phyloP scores from a whole-genome alignment of 257 asterid species.

The Ballota nigra region DNA sequence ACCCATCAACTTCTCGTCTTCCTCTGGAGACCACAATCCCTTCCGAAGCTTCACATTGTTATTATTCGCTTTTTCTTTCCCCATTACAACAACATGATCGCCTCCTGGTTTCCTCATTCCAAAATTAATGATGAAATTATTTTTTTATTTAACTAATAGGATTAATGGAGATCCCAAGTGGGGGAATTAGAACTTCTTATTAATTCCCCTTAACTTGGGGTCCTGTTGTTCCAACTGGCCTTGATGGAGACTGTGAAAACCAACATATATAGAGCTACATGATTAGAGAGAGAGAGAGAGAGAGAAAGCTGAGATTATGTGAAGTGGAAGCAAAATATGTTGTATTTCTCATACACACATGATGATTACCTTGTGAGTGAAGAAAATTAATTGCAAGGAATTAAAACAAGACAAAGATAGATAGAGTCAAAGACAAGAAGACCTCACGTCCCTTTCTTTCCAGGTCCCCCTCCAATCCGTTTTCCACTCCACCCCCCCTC shows the following conservation, averaged over 20 bases:
- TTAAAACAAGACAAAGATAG: constrained; percentile 34
- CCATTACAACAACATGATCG: constrained; percentile 10
- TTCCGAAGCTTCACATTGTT: constrained; percentile 39
- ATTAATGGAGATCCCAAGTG: too few relatives aligned
- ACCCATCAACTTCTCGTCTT: constrained; percentile 75
- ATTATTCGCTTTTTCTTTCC: constrained; percentile 14
- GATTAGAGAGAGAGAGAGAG: constrained; percentile 35
- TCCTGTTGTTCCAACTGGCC: constrained; percentile 29
- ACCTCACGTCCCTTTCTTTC: constrained; percentile 51
- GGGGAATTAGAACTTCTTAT: background rate
- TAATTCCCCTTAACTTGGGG: background rate
- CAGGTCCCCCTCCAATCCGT: constrained; percentile 92
- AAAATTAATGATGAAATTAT: too few relatives aligned
- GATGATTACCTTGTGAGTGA: constrained; percentile 97
- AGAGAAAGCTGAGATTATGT: constrained; percentile 79
- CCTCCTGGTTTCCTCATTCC: constrained; percentile 37
- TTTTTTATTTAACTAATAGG: too few relatives aligned
- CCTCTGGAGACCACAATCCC: constrained; percentile 92
- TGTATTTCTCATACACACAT: constrained; percentile 49
- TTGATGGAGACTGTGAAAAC: constrained; percentile 57
- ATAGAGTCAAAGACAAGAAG: constrained; percentile 91
- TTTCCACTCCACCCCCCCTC: constrained; percentile 69
- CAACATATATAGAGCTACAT: constrained; percentile 45
- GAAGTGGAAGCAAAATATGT: constrained; percentile 93
- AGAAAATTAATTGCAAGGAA: constrained; percentile 77